Evolutionary conservation across 1,284 basidiomycete genomes (phyloP).

Genomic region (Marasmius sp.): DNA sequence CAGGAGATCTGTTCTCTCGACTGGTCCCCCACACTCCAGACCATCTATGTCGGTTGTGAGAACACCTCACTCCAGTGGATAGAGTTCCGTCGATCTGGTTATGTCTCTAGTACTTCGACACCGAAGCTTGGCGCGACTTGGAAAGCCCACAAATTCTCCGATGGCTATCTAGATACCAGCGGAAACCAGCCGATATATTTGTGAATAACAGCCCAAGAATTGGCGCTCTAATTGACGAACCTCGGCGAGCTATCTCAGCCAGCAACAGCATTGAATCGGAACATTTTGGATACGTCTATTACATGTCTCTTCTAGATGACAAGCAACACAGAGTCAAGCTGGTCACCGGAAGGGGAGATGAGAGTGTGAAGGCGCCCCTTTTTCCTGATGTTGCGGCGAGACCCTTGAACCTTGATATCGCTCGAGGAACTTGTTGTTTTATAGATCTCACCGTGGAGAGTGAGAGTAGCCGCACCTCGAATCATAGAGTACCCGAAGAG

Average conservation of each 20-base stretch:
- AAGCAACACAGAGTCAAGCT: slow-evolving; percentile 51
- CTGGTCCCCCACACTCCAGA: slow-evolving; percentile 73
- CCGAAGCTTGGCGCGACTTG: slow-evolving; percentile 42
- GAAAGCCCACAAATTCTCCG: slow-evolving; percentile 79
- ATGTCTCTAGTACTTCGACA: slow-evolving; percentile 42
- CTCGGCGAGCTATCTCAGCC: slow-evolving; percentile 55
- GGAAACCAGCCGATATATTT: slow-evolving; percentile 60
- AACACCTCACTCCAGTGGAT: slow-evolving; percentile 90
- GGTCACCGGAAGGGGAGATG: slow-evolving; percentile 87
- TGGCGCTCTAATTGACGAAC: slow-evolving; percentile 28
- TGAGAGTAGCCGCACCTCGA: too few relatives aligned
- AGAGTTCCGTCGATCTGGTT: slow-evolving; percentile 43
- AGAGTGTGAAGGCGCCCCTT: slow-evolving; percentile 87
- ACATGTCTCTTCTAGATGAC: slow-evolving; percentile 62
- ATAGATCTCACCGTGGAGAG: too few relatives aligned
- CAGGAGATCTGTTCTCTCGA: slow-evolving; percentile 91
- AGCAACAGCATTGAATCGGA: slow-evolving; percentile 81
- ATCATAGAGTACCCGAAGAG: too few relatives aligned
- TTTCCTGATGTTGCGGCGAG: too few relatives aligned
- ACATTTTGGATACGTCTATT: slow-evolving; percentile 94
- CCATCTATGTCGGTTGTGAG: slow-evolving; percentile 87
- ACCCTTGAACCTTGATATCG: too few relatives aligned
- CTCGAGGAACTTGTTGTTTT: too few relatives aligned
- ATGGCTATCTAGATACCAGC: slow-evolving; percentile 72
- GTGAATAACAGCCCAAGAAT: slow-evolving; percentile 48